A percentile compares a stretch with the other conserved stretches of the same genome.
Evolutionary conservation across 805 yeast species (phyloP).

Genomic region (Torulaspora microellipsoides): DNA sequence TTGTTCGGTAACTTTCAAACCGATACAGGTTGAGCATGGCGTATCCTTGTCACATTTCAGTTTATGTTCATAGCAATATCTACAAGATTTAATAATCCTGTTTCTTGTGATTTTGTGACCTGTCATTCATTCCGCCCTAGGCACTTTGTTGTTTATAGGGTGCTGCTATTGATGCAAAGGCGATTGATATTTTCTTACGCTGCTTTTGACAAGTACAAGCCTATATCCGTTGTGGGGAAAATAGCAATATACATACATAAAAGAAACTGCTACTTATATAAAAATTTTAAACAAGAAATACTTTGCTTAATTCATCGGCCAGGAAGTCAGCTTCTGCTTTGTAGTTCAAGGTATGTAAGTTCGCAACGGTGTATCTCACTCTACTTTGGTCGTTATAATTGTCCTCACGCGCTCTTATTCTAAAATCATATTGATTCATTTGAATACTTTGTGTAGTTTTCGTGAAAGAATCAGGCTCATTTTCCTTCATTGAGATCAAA

Average conservation of each 20-base stretch:
- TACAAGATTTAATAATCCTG: conserved; percentile 26
- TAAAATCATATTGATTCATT: conserved; percentile 68
- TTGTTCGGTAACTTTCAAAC: conserved; percentile 4
- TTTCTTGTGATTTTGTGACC: conserved; percentile 21
- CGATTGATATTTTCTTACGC: too few species aligned
- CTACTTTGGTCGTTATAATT: conserved; percentile 73
- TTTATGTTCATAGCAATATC: conserved; percentile 28
- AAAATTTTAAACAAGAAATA: conserved; percentile 11
- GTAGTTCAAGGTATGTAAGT: conserved; percentile 50
- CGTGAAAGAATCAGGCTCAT: conserved; percentile 44
- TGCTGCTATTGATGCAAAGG: too few species aligned
- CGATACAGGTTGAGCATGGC: conserved; percentile 25
- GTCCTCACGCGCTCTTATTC: conserved; percentile 79
- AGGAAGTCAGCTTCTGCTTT: conserved; percentile 57
- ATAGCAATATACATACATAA: neutral
- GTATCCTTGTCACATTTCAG: conserved; percentile 22
- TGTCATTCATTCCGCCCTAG: conserved; percentile 5
- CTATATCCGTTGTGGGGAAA: neutral
- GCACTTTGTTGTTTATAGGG: too few species aligned
- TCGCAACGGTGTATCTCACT: conserved; percentile 66
- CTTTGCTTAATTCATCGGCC: conserved; percentile 34
- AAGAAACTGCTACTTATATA: neutral
- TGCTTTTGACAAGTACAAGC: too few species aligned
- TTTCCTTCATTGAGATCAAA: conserved; percentile 45
- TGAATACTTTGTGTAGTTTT: conserved; percentile 45